Evolutionary conservation across 1,284 basidiomycete species (phyloP).

Genomic region (Ustilago hordei): DNA sequence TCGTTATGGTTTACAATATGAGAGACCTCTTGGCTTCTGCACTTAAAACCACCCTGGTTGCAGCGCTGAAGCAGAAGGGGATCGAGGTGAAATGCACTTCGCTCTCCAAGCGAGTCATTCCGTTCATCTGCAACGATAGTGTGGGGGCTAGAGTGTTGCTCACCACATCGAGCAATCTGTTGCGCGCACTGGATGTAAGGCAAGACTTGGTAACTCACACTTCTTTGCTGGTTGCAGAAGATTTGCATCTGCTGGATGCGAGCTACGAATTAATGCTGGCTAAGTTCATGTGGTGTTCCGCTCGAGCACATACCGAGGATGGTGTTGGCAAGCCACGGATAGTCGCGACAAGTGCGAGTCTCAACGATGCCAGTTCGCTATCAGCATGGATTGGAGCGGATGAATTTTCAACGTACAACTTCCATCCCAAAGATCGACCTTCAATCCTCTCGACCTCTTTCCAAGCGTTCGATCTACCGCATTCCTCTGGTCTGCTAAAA

Average conservation of each 20-base stretch:
- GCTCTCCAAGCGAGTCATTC: constrained; percentile 26
- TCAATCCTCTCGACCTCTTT: constrained; percentile 79
- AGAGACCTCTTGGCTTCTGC: constrained; percentile 30
- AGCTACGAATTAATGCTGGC: constrained; percentile 86
- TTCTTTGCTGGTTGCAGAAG: constrained; percentile 81
- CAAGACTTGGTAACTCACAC: constrained; percentile 21
- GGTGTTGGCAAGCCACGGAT: constrained; percentile 72
- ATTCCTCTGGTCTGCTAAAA: constrained; percentile 88
- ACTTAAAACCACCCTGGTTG: constrained; percentile 14
- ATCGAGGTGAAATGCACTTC: constrained; percentile 31
- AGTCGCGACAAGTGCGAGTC: constrained; percentile 81
- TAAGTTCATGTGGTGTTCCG: constrained; percentile 60
- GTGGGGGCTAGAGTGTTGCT: constrained; percentile 64
- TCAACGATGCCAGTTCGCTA: constrained; percentile 83
- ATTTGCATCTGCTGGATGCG: constrained; percentile 84
- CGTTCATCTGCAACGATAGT: constrained; percentile 18
- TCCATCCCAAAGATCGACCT: constrained; percentile 84
- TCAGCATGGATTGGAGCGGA: constrained; percentile 86
- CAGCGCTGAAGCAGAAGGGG: constrained; percentile 36
- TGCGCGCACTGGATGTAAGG: constrained; percentile 55
- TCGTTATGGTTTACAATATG: constrained; percentile 22
- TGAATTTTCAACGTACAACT: constrained; percentile 78
- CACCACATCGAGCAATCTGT: constrained; percentile 68
- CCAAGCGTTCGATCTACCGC: constrained; percentile 85
- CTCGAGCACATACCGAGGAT: not conserved